Conservation (phyloP, 225 moss, liverwort and hornwort species). For the Polytrichum formosum region DNA sequence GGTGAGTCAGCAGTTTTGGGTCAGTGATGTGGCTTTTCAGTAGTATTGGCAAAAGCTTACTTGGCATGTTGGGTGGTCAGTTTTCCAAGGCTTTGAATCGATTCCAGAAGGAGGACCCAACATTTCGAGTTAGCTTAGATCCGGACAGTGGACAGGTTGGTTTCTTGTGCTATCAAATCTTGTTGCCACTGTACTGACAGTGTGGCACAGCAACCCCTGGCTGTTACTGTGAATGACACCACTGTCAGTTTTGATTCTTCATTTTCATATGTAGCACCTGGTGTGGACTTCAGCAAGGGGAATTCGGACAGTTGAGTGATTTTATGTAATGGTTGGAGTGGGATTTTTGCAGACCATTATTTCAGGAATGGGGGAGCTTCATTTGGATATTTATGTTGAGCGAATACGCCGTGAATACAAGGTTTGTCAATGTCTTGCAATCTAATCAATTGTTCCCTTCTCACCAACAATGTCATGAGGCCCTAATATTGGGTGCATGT, state of each 20-base stretch:
- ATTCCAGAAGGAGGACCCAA: conserved; percentile 98
- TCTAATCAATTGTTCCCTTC: no score
- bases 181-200: neutral
- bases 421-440: conserved; percentile 30
- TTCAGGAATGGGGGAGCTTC: conserved; percentile 98
- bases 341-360: conserved; percentile 74
- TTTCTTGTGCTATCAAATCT: neutral
- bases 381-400: conserved; percentile 98
- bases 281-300: no score
- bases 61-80: conserved; percentile 32
- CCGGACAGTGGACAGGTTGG: conserved; percentile 96
- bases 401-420: conserved; percentile 98
- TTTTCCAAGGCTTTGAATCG: conserved; percentile 99
- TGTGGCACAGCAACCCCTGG: neutral
- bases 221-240: no score
- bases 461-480: no score
- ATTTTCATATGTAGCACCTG: no score
- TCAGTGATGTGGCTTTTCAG: no score
- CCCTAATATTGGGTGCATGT: no score
- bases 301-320: no score
- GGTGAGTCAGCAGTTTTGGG: no score
- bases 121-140: conserved; percentile 94
- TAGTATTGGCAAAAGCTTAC: no score
- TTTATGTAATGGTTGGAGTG: no score
- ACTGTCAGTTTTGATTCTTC: no score